Evolutionary conservation across 202 grass and related monocot genomes (phyloP), one percentile per base, ranked within the genome.

Genomic region (Panicum virgatum): DNA sequence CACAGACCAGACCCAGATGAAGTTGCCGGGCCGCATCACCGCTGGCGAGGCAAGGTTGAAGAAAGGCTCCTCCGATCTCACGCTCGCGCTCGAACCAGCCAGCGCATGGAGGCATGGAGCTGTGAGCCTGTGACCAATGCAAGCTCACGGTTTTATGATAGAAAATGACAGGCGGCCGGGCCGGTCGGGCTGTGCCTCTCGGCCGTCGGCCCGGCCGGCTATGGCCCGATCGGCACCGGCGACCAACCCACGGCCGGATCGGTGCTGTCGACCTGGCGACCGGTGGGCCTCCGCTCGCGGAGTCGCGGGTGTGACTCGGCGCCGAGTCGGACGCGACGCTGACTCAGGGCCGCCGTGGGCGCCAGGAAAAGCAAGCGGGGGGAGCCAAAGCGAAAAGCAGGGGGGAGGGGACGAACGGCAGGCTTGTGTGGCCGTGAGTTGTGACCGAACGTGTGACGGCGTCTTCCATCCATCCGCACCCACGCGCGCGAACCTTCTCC

Each of bases 371-470:
- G 57, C 54, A 46, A 46, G 44, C 44, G n/a, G n/a, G n/a, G n/a
- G n/a, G n/a, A n/a, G n/a, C n/a, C n/a, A n/a, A n/a, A n/a, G n/a
- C n/a, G n/a, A n/a, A n/a, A n/a, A n/a, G n/a, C n/a, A n/a, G n/a
- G n/a, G n/a, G n/a, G n/a, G n/a, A n/a, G n/a, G n/a, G n/a, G n/a
- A n/a, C n/a, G n/a, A n/a, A n/a, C n/a, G n/a, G 32, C 32, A 34
- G 32, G 32, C n/a, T n/a, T n/a, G n/a, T n/a, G n/a, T n/a, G n/a
- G n/a, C n/a, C n/a, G n/a, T n/a, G n/a, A n/a, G n/a, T 32, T 3
- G 76, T 82, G 78, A 73, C 79, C 83, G 73, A 82, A 86, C 78
- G 44, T 64, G 72, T 72, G 88, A 83, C 88, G 74, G 83, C 75
- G 79, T 46, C 43, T 38, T 73, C 69, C 82, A 84, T 16, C 29